phyloP scores from a whole-genome alignment of 1,284 basidiomycete genomes.

The Ustilago bromivora region DNA sequence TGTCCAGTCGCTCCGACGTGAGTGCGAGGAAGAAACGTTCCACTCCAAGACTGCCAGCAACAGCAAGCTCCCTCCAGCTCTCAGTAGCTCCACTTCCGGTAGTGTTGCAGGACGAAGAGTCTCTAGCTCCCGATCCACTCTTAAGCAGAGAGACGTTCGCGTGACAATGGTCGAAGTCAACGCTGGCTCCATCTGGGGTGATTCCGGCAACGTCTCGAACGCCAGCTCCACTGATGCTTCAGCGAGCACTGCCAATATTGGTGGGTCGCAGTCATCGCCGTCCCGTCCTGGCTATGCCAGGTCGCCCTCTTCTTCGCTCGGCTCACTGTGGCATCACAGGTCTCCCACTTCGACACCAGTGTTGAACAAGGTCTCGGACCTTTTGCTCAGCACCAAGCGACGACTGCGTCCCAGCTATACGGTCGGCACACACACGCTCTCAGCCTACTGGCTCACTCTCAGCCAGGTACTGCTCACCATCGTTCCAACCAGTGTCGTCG shows the following conservation, averaged over 20 bases:
- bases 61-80: slow-evolving; percentile 25
- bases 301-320: slow-evolving; percentile 48
- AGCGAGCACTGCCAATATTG: slow-evolving; percentile 9
- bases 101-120: slow-evolving; percentile 17
- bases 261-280: slow-evolving; percentile 22
- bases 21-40: slow-evolving; percentile 52
- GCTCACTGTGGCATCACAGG: slow-evolving; percentile 48
- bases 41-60: slow-evolving; percentile 51
- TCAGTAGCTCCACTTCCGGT: slow-evolving; percentile 11
- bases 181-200: slow-evolving; percentile 44
- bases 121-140: slow-evolving; percentile 20
- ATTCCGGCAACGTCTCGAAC: neutral
- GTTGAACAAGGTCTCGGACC: slow-evolving; percentile 45
- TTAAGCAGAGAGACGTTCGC: slow-evolving; percentile 51
- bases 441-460: slow-evolving; percentile 44
- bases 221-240: slow-evolving; percentile 11
- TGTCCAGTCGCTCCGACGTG: slow-evolving; percentile 53
- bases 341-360: slow-evolving; percentile 51
- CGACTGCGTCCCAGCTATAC: slow-evolving; percentile 47
- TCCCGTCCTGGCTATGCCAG: slow-evolving; percentile 36
- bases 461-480: slow-evolving; percentile 46
- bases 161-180: slow-evolving; percentile 51
- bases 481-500: slow-evolving; percentile 44
- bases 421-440: slow-evolving; percentile 36
- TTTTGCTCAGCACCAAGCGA: slow-evolving; percentile 50